Percentiles rank a stretch among this genome's conserved stretches.
These are phyloP conservation scores for Yarrowia osloensis DNA, from an alignment of 805 yeast genomes.

Conservation along the genomic window DNA sequence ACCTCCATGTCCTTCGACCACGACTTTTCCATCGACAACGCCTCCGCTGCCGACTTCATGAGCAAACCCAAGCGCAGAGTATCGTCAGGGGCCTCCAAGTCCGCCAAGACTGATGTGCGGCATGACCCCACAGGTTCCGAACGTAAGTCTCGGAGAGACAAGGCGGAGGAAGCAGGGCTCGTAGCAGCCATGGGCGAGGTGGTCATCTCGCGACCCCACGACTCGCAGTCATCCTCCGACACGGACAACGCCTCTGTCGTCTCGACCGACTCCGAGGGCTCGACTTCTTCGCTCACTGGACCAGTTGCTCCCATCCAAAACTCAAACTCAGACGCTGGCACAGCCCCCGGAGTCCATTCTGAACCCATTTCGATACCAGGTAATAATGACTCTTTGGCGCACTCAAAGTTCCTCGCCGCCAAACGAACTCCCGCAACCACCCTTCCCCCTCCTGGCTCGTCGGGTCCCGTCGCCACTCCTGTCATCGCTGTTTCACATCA, in stretches of 20 bases:
- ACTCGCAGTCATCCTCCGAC: constrained; percentile 1
- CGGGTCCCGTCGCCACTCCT: constrained; percentile 17
- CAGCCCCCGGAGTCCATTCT: constrained; percentile 4
- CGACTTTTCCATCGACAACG: constrained; percentile 28
- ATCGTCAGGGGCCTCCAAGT: background rate
- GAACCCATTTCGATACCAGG: constrained; percentile 27
- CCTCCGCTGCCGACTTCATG: constrained; percentile 26
- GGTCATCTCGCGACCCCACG: constrained; percentile 19
- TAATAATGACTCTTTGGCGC: constrained; percentile 11
- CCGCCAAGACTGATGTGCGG: background rate
- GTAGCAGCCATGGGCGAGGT: constrained; percentile 24
- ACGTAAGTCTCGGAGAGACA: constrained; percentile 20
- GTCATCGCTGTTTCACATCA: constrained; percentile 12
- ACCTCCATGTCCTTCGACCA: constrained; percentile 22
- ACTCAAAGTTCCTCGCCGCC: background rate
- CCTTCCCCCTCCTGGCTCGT: constrained; percentile 18
- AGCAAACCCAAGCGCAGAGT: constrained; percentile 25
- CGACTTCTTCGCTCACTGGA: background rate
- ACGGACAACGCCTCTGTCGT: background rate
- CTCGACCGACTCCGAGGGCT: constrained; percentile 1
- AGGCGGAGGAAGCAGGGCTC: constrained; percentile 6
- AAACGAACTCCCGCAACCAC: constrained; percentile 10
- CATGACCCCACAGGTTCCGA: background rate
- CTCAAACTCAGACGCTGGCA: constrained; percentile 22
- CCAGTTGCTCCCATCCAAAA: constrained; percentile 27